Conservation (phyloP, 1,284 basidiomycete species). For the Caloboletus firmus region DNA sequence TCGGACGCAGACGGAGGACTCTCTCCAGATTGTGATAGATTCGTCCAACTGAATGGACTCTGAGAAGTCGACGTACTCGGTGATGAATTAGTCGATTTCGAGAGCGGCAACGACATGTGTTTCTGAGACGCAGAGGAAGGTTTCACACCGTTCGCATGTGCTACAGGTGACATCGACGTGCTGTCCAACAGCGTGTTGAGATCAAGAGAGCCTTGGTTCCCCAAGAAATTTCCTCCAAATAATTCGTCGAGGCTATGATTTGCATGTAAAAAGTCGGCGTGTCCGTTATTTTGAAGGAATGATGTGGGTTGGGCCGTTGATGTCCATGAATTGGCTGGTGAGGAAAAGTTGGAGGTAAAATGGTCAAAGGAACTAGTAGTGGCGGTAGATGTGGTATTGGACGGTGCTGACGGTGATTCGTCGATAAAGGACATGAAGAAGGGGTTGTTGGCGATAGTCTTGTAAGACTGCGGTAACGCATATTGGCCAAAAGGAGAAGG, state of each 20-base stretch:
- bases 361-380: conserved; percentile 24
- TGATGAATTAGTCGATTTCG: conserved; percentile 27
- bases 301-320: conserved; percentile 44
- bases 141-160: conserved; percentile 40
- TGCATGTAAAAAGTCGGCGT: conserved; percentile 31
- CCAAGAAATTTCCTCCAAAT: conserved; percentile 57
- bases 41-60: conserved; percentile 40
- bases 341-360: conserved; percentile 27
- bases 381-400: conserved; percentile 24
- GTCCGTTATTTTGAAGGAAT: conserved; percentile 28
- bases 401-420: conserved; percentile 36
- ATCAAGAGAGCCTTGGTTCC: conserved; percentile 42
- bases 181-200: conserved; percentile 45
- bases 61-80: conserved; percentile 39
- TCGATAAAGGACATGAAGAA: conserved; percentile 79
- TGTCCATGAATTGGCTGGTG: conserved; percentile 26
- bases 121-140: conserved; percentile 18
- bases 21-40: conserved; percentile 25
- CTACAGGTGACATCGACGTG: conserved; percentile 48
- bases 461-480: conserved; percentile 48
- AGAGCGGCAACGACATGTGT: conserved; percentile 24
- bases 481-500: conserved; percentile 41
- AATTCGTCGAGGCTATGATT: conserved; percentile 56
- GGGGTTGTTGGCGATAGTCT: conserved; percentile 75
- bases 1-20: conserved; percentile 34